Conservation (phyloP, 805 yeast genomes). For the Cyberlindnera euphorbiae region DNA sequence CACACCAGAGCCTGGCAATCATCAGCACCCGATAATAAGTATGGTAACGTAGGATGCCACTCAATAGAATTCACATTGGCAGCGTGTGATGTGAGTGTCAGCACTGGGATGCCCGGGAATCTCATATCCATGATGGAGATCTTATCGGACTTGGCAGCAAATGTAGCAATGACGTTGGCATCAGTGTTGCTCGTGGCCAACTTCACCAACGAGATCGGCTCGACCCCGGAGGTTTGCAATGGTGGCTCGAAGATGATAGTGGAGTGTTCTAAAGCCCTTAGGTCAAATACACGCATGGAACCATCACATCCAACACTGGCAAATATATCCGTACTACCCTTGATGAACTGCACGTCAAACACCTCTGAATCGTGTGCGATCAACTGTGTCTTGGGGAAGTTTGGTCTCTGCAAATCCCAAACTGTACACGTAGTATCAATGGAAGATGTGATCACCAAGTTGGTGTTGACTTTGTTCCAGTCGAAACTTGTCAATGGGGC, state of each 20-base stretch:
- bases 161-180: slow-evolving; percentile 77
- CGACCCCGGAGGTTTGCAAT: slow-evolving; percentile 5
- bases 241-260: slow-evolving; percentile 89
- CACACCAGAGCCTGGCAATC: slow-evolving; percentile 70
- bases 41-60: slow-evolving; percentile 80
- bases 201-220: slow-evolving; percentile 48
- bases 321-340: slow-evolving; percentile 70
- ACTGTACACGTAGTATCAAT: slow-evolving; percentile 96
- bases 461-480: slow-evolving; percentile 76
- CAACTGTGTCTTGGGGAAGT: slow-evolving; percentile 80
- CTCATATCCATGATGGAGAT: slow-evolving; percentile 78
- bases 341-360: slow-evolving; percentile 81
- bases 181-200: slow-evolving; percentile 77
- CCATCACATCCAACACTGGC: slow-evolving; percentile 96
- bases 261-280: slow-evolving; percentile 84
- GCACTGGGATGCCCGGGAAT: slow-evolving; percentile 77
- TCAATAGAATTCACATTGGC: slow-evolving; percentile 65
- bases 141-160: slow-evolving; percentile 63
- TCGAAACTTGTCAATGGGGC: slow-evolving; percentile 95
- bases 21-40: slow-evolving; percentile 61
- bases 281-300: slow-evolving; percentile 85
- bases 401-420: slow-evolving; percentile 74
- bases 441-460: slow-evolving; percentile 72
- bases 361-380: slow-evolving; percentile 97
- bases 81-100: slow-evolving; percentile 62